Conservation (phyloP, 2,329 filamentous ascomycete species). For the Byssothecium circinans region DNA sequence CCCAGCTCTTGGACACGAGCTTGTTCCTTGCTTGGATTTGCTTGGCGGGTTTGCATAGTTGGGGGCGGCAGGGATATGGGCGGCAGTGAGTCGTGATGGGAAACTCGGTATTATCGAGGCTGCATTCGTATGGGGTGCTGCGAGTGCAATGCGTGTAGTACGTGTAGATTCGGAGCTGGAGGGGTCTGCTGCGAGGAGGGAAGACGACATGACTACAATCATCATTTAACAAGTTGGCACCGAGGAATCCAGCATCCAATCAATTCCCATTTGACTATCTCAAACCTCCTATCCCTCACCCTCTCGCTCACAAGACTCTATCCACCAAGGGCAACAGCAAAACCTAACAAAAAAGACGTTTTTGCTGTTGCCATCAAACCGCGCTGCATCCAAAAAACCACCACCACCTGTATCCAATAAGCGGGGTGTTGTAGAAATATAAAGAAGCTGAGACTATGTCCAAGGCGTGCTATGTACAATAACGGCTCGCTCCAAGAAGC, state of each 20-base stretch:
- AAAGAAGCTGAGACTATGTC: slow-evolving; percentile 2
- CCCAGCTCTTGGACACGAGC: no score
- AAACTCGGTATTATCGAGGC: no score
- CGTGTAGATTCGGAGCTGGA: no score
- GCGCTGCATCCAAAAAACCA: not conserved
- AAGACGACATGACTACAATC: no score
- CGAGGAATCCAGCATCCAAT: slow-evolving; percentile 1
- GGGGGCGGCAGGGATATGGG: no score
- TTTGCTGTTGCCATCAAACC: slow-evolving; percentile 2
- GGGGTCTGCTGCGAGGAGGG: no score
- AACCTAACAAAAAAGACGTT: slow-evolving; percentile 2
- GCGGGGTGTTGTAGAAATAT: slow-evolving; percentile 20
- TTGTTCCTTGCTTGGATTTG: no score
- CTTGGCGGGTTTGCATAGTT: no score
- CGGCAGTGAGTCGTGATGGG: no score
- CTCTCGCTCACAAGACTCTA: not conserved
- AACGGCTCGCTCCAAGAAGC: not conserved
- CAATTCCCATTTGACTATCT: not conserved
- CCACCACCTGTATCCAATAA: slow-evolving; percentile 11
- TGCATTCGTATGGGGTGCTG: no score
- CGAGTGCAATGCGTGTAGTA: no score
- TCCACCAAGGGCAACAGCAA: slow-evolving; percentile 1
- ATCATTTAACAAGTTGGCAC: no score
- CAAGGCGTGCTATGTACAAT: slow-evolving; percentile 1
- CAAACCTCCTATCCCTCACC: not conserved